phyloP scores from a whole-genome alignment of 139 green algal genomes.

The Coccomyxa sp. region DNA sequence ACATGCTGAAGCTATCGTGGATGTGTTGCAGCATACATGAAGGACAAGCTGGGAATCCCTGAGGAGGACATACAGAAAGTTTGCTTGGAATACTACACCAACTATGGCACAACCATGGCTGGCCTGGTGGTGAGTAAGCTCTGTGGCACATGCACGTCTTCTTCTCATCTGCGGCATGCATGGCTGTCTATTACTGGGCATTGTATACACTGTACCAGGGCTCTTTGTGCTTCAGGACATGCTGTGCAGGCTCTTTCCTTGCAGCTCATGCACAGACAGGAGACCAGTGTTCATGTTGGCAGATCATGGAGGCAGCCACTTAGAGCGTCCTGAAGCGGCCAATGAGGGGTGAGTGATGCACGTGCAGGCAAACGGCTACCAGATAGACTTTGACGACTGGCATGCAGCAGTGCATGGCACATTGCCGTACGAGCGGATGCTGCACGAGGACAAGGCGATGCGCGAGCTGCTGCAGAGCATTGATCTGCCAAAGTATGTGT shows the following conservation, averaged over 20 bases:
- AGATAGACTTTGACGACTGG: slow-evolving; percentile 71
- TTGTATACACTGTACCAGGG: too few species aligned
- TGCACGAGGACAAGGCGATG: slow-evolving; percentile 39
- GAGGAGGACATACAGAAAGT: slow-evolving; percentile 34
- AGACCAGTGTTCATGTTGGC: too few species aligned
- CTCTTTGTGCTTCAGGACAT: too few species aligned
- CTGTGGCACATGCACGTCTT: not conserved
- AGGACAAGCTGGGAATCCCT: slow-evolving; percentile 42
- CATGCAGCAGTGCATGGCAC: slow-evolving; percentile 60
- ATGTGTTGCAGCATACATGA: slow-evolving; percentile 51
- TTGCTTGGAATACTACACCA: slow-evolving; percentile 48
- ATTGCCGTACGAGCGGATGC: slow-evolving; percentile 57
- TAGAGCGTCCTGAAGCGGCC: too few species aligned
- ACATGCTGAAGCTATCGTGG: too few species aligned
- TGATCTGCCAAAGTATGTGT: slow-evolving; percentile 62
- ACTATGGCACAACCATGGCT: slow-evolving; percentile 65
- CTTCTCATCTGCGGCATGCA: not conserved
- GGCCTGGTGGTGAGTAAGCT: slow-evolving; percentile 53
- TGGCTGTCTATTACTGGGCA: not conserved
- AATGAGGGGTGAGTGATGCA: not conserved
- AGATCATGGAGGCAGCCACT: too few species aligned
- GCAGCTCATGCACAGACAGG: too few species aligned
- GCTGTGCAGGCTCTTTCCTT: too few species aligned
- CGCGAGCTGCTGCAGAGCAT: slow-evolving; percentile 42
- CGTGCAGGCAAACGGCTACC: slow-evolving; percentile 44